Evolutionary conservation across 768 basidiomycete species (phyloP).

Genomic region (Lactarius vividus): DNA sequence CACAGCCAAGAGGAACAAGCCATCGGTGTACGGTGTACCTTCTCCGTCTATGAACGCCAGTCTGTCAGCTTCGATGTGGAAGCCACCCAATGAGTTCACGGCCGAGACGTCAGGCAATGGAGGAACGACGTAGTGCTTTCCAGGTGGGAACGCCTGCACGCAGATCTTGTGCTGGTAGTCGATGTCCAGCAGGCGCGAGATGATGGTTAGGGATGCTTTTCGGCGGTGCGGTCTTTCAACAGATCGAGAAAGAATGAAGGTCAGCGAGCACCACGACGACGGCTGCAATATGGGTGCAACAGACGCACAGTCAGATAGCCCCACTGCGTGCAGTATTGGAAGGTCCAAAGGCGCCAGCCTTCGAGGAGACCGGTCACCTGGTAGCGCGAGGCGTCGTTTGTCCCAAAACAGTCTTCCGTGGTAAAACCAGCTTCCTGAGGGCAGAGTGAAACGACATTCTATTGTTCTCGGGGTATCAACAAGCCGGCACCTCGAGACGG

Average conservation of each 20-base stretch:
- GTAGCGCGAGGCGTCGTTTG: conserved; percentile 64
- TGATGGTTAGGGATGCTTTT: conserved; percentile 64
- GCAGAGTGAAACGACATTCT: conserved; percentile 28
- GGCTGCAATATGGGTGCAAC: not conserved
- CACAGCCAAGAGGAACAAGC: not conserved
- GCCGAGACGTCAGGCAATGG: conserved; percentile 71
- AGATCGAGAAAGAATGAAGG: not conserved
- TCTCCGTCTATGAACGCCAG: conserved; percentile 89
- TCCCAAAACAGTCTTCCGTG: conserved; percentile 81
- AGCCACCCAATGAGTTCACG: conserved; percentile 86
- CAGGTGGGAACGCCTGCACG: conserved; percentile 70
- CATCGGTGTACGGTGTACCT: conserved; percentile 45
- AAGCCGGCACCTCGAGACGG: not conserved
- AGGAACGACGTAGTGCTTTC: conserved; percentile 72
- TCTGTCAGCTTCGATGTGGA: conserved; percentile 72
- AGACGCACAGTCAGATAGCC: conserved; percentile 78
- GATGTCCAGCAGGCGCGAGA: conserved; percentile 73
- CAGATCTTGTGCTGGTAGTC: conserved; percentile 73
- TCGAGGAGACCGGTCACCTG: conserved; percentile 60
- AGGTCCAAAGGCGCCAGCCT: conserved; percentile 84
- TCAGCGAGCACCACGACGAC: not conserved
- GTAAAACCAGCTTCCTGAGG: conserved; percentile 38
- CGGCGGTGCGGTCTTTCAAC: conserved; percentile 65
- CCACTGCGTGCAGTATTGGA: conserved; percentile 95
- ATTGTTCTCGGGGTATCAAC: conserved; percentile 38